Conservation (phyloP, 768 basidiomycete species). For the Amanita thiersii region DNA sequence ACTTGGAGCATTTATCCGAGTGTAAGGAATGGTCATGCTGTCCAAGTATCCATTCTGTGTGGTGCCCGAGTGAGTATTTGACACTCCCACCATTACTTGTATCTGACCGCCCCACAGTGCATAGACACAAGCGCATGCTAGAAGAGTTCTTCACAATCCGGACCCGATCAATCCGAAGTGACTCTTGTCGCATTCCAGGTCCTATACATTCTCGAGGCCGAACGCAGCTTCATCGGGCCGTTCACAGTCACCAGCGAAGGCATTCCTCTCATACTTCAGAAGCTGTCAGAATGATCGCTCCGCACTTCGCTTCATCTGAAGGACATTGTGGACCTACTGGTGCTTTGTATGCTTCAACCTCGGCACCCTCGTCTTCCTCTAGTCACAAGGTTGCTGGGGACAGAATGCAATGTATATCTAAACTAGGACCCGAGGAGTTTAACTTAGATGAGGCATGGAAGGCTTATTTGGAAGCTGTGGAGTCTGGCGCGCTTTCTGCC, state of each 20-base stretch:
- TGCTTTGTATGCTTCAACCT: conserved; percentile 6
- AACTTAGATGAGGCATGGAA: conserved; percentile 33
- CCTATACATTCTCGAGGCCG: conserved; percentile 6
- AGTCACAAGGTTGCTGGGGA: background rate
- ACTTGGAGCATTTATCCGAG: conserved; percentile 22
- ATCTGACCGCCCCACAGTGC: conserved; percentile 5
- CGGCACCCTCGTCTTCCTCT: background rate
- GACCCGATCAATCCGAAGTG: background rate
- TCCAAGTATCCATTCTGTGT: conserved; percentile 33
- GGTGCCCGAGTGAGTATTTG: conserved; percentile 37
- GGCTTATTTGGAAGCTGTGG: conserved; percentile 21
- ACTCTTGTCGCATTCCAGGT: conserved; percentile 2
- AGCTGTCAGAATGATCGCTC: conserved; percentile 4
- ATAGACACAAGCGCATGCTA: conserved; percentile 6
- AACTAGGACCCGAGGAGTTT: conserved; percentile 14
- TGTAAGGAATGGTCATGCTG: conserved; percentile 41
- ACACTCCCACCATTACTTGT: conserved; percentile 3
- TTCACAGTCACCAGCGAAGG: conserved; percentile 16
- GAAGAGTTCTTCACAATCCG: conserved; percentile 6
- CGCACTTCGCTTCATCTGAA: background rate
- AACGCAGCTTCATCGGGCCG: conserved; percentile 10
- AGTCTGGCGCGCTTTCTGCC: conserved; percentile 3
- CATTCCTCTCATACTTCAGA: conserved; percentile 16
- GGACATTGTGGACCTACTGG: background rate
- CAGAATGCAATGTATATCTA: background rate